Conservation (phyloP, 208 protist species). For the Balamuthia mandrillaris region DNA sequence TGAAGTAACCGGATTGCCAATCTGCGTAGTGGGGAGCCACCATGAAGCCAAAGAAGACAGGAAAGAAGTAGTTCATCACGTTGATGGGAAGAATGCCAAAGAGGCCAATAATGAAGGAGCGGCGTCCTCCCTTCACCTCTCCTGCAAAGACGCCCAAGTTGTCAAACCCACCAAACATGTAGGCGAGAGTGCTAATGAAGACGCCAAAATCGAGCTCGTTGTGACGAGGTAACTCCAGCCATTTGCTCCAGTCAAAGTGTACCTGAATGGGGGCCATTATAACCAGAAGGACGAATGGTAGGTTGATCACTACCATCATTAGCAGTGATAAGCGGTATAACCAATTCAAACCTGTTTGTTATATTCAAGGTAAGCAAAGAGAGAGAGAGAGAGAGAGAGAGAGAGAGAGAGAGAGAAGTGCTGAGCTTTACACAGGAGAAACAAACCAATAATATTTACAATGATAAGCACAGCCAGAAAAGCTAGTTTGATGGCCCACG, state of each 20-base stretch:
- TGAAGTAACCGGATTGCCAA: conserved; percentile 1
- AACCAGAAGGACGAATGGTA: conserved; percentile 1
- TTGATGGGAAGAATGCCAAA: not conserved
- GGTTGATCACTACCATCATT: not conserved
- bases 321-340: not conserved
- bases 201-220: not conserved
- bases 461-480: not conserved
- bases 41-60: not conserved
- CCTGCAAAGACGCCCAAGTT: not conserved
- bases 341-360: too few relatives aligned
- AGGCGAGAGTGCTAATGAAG: not conserved
- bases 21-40: not conserved
- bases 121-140: not conserved
- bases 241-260: not conserved
- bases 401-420: conserved; percentile 6
- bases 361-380: too few relatives aligned
- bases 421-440: not conserved
- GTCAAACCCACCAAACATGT: not conserved
- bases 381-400: not conserved
- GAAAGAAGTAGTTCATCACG: not conserved
- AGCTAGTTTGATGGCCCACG: not conserved
- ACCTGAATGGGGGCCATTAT: not conserved
- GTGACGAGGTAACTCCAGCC: not conserved
- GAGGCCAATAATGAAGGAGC: not conserved
- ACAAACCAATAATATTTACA: conserved; percentile 2